Conservation (phyloP, 202 grass and related monocot genomes). For the Digitaria exilis region DNA sequence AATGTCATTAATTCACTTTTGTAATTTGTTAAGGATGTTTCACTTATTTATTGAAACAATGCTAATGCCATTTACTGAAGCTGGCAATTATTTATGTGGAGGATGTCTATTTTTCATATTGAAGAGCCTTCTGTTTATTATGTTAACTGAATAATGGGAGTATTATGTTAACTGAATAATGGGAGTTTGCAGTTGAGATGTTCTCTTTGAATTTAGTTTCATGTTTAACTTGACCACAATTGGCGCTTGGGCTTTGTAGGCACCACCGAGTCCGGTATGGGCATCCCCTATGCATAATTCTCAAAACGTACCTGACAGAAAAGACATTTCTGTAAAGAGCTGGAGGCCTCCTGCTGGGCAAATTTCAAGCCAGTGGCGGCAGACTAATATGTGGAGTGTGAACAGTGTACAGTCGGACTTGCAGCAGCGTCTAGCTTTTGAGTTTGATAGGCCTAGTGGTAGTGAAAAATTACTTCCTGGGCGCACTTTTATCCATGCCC, state of each 20-base stretch:
- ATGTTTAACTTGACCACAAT: conserved; percentile 18
- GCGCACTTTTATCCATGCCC: conserved; percentile 67
- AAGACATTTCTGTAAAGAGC: conserved; percentile 65
- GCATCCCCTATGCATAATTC: conserved; percentile 51
- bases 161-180: conserved; percentile 30
- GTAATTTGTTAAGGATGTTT: conserved; percentile 13
- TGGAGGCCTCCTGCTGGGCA: conserved; percentile 73
- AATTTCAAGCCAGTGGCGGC: conserved; percentile 88
- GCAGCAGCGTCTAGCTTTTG: conserved; percentile 92
- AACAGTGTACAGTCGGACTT: conserved; percentile 71
- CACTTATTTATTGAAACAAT: conserved; percentile 11
- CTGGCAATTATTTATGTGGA: conserved; percentile 15
- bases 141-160: conserved; percentile 1
- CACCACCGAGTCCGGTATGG: conserved; percentile 61
- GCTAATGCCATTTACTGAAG: conserved; percentile 34
- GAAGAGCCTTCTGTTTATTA: conserved; percentile 27
- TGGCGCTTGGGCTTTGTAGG: conserved; percentile 44
- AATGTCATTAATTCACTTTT: conserved; percentile 18
- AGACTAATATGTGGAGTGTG: conserved; percentile 75
- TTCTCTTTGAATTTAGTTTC: conserved; percentile 21
- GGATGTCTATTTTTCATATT: neutral
- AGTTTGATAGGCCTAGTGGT: conserved; percentile 89
- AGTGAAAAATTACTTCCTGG: conserved; percentile 83
- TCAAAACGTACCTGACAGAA: conserved; percentile 64
- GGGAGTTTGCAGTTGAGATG: neutral